Conservation (phyloP, 75 land plant genomes). For the Adiantum capillusveneris region DNA sequence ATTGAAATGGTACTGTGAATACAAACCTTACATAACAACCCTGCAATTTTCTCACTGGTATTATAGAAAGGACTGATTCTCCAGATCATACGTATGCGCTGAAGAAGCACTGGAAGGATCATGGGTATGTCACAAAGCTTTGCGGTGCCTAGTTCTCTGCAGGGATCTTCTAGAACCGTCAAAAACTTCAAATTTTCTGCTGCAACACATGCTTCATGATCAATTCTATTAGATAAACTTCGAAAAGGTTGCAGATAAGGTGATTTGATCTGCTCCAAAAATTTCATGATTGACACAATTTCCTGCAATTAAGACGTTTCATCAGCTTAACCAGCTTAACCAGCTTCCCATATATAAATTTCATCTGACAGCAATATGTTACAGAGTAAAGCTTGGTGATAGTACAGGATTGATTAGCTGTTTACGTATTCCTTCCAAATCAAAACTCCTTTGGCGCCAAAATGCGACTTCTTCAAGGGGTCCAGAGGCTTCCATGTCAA, state of each 20-base stretch:
- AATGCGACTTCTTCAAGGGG: conserved; percentile 26
- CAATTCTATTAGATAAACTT: conserved; percentile 20
- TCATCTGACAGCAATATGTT: too few species aligned
- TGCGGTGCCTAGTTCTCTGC: conserved; percentile 10
- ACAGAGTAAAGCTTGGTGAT: background rate
- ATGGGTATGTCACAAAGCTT: conserved; percentile 20
- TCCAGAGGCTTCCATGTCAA: conserved; percentile 17
- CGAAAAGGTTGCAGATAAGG: conserved; percentile 19
- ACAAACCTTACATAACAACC: conserved; percentile 20
- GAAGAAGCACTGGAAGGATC: conserved; percentile 15
- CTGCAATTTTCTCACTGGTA: conserved; percentile 22
- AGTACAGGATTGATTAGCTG: conserved; percentile 18
- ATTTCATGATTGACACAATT: conserved; percentile 4
- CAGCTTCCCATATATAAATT: too few species aligned
- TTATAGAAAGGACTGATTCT: conserved; percentile 24
- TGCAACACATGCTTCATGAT: conserved; percentile 27
- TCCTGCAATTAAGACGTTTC: conserved; percentile 12
- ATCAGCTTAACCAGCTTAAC: too few species aligned
- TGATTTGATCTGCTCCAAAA: conserved; percentile 20
- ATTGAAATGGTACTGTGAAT: too few species aligned
- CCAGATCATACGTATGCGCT: conserved; percentile 28
- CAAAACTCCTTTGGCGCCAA: conserved; percentile 19
- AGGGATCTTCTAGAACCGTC: conserved; percentile 17
- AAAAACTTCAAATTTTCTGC: conserved; percentile 25
- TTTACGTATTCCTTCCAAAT: conserved; percentile 18